Percentiles rank a stretch among this genome's conserved stretches.
Conservation (phyloP, 192 early-diverging fungal species). For the Phlyctochytrium planicorne region DNA sequence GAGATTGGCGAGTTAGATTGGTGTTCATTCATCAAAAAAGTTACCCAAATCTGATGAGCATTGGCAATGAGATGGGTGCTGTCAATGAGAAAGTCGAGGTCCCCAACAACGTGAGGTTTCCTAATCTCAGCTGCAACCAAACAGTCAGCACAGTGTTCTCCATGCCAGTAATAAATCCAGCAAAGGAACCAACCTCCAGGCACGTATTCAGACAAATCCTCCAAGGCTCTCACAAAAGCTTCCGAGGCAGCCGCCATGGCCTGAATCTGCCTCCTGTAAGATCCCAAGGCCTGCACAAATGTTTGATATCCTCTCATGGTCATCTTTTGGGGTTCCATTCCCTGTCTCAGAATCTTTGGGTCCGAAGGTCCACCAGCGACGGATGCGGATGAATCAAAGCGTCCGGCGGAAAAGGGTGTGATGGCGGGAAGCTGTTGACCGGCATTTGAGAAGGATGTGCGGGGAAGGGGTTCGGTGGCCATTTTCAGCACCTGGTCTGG, state of each 20-base stretch:
- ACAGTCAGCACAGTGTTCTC: slow-evolving; percentile 3
- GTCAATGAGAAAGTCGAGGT: slow-evolving; percentile 58
- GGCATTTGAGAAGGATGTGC: slow-evolving; percentile 1
- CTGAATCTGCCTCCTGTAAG: slow-evolving; percentile 45
- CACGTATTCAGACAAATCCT: slow-evolving; percentile 50
- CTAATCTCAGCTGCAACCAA: slow-evolving; percentile 31
- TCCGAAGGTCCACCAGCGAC: slow-evolving; percentile 3
- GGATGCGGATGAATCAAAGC: slow-evolving; percentile 7
- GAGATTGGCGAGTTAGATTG: neutral
- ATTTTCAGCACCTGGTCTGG: slow-evolving; percentile 10
- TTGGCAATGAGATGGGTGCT: slow-evolving; percentile 51
- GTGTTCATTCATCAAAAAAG: slow-evolving; percentile 9
- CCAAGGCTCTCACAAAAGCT: slow-evolving; percentile 50
- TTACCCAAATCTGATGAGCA: slow-evolving; percentile 50
- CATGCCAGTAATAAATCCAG: neutral
- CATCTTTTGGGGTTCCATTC: slow-evolving; percentile 29
- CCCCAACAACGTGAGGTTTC: slow-evolving; percentile 35
- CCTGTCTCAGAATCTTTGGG: slow-evolving; percentile 3
- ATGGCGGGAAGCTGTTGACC: neutral
- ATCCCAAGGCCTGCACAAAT: slow-evolving; percentile 46
- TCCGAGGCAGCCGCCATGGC: slow-evolving; percentile 45
- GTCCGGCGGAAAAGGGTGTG: neutral
- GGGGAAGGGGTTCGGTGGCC: slow-evolving; percentile 9
- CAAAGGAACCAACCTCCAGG: slow-evolving; percentile 32
- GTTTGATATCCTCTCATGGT: slow-evolving; percentile 42